A percentile compares a stretch with the other conserved stretches of the same genome.
Evolutionary conservation across 768 basidiomycete species (phyloP).

Genomic region (Postia placenta): DNA sequence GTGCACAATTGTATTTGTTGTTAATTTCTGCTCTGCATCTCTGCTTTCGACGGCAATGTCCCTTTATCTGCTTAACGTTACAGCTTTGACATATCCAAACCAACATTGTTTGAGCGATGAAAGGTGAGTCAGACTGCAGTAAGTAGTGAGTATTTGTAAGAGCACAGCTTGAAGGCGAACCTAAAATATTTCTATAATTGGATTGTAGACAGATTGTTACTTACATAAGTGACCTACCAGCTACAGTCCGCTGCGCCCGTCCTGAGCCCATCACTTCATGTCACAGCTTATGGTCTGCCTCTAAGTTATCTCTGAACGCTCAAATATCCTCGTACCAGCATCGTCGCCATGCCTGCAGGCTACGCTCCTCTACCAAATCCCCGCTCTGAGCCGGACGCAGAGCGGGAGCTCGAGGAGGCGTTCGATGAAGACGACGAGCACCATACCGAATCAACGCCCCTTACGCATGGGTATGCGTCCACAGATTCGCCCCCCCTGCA

Average conservation of each 20-base stretch:
- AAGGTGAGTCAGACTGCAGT: too few species aligned
- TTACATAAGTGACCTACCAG: too few species aligned
- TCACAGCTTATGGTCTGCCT: slow-evolving; percentile 1
- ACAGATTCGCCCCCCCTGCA: slow-evolving; percentile 21
- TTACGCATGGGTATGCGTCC: slow-evolving; percentile 22
- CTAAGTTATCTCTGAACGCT: not conserved
- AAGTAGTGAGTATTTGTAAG: too few species aligned
- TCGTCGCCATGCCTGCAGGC: slow-evolving; percentile 37
- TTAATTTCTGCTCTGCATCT: too few species aligned
- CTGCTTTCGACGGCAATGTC: too few species aligned
- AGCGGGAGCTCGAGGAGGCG: slow-evolving; percentile 70
- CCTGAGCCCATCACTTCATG: not conserved
- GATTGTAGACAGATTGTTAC: too few species aligned
- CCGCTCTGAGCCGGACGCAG: slow-evolving; percentile 36
- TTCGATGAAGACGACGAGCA: slow-evolving; percentile 53
- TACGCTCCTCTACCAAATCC: slow-evolving; percentile 50
- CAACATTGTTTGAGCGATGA: too few species aligned
- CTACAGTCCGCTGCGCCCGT: too few species aligned
- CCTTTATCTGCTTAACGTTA: too few species aligned
- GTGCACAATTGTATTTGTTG: not conserved
- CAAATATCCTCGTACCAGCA: not conserved
- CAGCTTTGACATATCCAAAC: too few species aligned
- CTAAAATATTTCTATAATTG: too few species aligned
- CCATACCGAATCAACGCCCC: slow-evolving; percentile 30
- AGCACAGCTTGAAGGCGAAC: too few species aligned